These are phyloP conservation scores for Microdochium trichocladiopsis DNA, from an alignment of 2,329 filamentous ascomycete species.

Conservation along the genomic window DNA sequence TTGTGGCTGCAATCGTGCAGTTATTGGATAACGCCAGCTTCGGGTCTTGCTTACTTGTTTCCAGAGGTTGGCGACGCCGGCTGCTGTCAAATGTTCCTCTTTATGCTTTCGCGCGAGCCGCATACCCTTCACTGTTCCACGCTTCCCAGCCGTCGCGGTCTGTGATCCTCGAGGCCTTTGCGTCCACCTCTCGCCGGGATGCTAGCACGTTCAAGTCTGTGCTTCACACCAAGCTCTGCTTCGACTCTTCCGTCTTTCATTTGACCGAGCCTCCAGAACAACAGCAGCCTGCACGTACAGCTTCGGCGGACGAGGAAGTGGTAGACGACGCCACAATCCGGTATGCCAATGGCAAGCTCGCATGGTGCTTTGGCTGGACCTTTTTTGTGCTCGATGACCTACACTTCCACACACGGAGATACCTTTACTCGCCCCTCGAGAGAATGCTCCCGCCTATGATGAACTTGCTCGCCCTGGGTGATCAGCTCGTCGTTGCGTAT, in stretches of 20 bases:
- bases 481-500: not conserved
- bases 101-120: not conserved
- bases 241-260: not conserved
- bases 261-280: not conserved
- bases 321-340: not conserved
- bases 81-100: not conserved
- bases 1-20: not conserved
- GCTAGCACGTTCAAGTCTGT: not conserved
- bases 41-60: not conserved
- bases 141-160: not conserved
- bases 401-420: not conserved
- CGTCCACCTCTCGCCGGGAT: not conserved
- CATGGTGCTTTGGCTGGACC: not conserved
- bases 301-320: not conserved
- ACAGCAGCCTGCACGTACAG: not conserved
- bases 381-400: not conserved
- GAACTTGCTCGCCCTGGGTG: not conserved
- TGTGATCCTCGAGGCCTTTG: not conserved
- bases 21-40: not conserved
- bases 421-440: not conserved
- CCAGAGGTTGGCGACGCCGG: not conserved
- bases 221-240: not conserved
- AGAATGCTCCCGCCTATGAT: not conserved
- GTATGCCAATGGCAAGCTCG: not conserved
- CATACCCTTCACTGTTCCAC: not conserved